Base-by-base conservation (phyloP, 768 basidiomycete genomes). In the Tephrocybe sp. region DNA sequence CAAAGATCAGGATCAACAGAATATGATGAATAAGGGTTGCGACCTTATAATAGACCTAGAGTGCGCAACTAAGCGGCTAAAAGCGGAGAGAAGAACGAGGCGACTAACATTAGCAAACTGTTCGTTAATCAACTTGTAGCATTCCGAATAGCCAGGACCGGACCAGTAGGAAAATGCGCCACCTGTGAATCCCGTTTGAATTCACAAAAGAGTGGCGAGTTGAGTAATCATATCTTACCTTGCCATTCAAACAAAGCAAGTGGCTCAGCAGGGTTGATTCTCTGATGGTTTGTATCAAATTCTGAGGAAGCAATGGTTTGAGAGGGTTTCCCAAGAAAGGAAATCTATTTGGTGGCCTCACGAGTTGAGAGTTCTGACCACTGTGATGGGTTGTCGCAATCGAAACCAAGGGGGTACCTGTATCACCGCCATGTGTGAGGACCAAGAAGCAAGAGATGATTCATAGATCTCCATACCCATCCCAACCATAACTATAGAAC, bases 371-470 rank as follows among this genome's bases (percentile, higher is more conserved):
- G 54, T 45, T 70, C 76, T 7, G 58, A 69, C 84, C 84, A 87
- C 8, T 58, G 59, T 3, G 62, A 61, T 9, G 85, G 83, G 49
- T 79, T 71, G 21, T 80, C 78, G 58, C 84, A 86, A 56, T 86
- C 82, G 57, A 86, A 86, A 3, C 71, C 68, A 60, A 86, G 79
- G 1, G 83, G 83, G 48, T 85, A 86, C 12, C 67, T 64, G 45
- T 10, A 34, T 34, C 33, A n/a, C 34, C 3, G 52, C 61, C 63
- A 60, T n/a, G 9, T 25, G 1, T 25, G 47, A 42, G 43, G 47
- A 38, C 24, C 45, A 43, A 29, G 29, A 30, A 3, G 37, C 38
- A 36, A 7, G 19, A 45, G 12, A 16, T 4, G 11, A 24, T 24
- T 24, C n/a, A 27, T 9, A n/a, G n/a, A n/a, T 38, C 8, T 15